phyloP scores from a whole-genome alignment of 2,329 filamentous ascomycete genomes.

The Venturia carpophila region DNA sequence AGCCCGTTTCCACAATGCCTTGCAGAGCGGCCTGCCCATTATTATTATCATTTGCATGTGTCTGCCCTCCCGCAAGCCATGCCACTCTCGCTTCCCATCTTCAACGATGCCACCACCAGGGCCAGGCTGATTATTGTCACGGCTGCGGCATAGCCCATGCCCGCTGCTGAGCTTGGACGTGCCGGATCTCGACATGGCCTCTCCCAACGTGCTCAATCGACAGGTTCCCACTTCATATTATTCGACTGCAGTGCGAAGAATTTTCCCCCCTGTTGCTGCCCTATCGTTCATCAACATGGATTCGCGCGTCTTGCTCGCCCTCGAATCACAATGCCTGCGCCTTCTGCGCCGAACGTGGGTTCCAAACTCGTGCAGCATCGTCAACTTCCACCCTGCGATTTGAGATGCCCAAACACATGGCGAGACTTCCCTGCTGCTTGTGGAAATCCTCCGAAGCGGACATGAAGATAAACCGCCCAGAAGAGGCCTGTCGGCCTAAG shows the following conservation, averaged over 20 bases:
- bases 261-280: neutral
- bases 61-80: too few relatives aligned
- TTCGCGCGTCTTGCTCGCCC: neutral
- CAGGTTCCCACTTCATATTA: neutral
- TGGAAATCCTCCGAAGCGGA: neutral
- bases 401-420: neutral
- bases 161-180: too few relatives aligned
- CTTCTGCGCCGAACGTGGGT: neutral
- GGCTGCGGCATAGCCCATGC: too few relatives aligned
- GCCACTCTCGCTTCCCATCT: too few relatives aligned
- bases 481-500: neutral
- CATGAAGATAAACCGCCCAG: neutral
- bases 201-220: neutral
- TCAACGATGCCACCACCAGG: too few relatives aligned
- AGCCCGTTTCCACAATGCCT: too few relatives aligned
- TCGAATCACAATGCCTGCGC: slow-evolving; percentile 5
- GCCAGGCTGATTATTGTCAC: too few relatives aligned
- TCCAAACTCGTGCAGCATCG: neutral
- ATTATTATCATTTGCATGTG: too few relatives aligned
- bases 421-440: neutral
- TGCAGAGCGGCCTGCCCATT: too few relatives aligned
- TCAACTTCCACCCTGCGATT: neutral
- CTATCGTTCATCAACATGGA: neutral
- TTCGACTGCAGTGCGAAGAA: too few relatives aligned
- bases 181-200: neutral